phyloP scores from a whole-genome alignment of 306 rosid genomes.

The Canavalia ensiformis region DNA sequence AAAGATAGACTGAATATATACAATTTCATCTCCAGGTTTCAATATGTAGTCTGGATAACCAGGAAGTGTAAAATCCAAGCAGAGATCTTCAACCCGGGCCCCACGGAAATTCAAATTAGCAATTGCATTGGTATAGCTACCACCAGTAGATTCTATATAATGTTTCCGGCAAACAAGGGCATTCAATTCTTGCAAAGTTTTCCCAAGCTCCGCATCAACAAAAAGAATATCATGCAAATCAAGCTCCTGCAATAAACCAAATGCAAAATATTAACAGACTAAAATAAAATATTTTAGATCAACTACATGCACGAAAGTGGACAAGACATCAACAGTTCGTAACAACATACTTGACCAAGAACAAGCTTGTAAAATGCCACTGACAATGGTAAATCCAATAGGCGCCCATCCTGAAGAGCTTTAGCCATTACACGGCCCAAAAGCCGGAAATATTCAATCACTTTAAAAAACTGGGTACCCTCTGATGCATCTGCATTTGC shows the following conservation, averaged over 20 bases:
- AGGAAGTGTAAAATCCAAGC: slow-evolving; percentile 89
- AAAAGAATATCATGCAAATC: slow-evolving; percentile 93
- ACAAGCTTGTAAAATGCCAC: slow-evolving; percentile 88
- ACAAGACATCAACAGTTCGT: neutral
- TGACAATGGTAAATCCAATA: slow-evolving; percentile 91
- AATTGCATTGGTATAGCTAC: slow-evolving; percentile 51
- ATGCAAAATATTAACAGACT: slow-evolving; percentile 25
- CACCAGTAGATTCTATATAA: slow-evolving; percentile 62
- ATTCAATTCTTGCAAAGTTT: slow-evolving; percentile 86
- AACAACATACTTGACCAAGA: slow-evolving; percentile 84
- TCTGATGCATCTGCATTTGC: slow-evolving; percentile 76
- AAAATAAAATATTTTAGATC: neutral
- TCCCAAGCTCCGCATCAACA: slow-evolving; percentile 90
- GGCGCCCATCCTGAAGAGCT: slow-evolving; percentile 99
- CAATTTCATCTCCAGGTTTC: slow-evolving; percentile 88
- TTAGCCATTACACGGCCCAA: slow-evolving; percentile 96
- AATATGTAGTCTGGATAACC: slow-evolving; percentile 88
- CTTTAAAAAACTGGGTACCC: slow-evolving; percentile 78
- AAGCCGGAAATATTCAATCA: slow-evolving; percentile 83
- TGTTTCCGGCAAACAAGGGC: slow-evolving; percentile 81
- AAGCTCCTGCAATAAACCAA: slow-evolving; percentile 75
- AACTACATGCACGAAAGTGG: slow-evolving; percentile 24
- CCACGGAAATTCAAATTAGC: slow-evolving; percentile 70
- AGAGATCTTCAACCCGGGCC: slow-evolving; percentile 84
- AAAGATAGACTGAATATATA: slow-evolving; percentile 48